Conservation (phyloP, 768 basidiomycete genomes). For the Coprinopsis sp. region DNA sequence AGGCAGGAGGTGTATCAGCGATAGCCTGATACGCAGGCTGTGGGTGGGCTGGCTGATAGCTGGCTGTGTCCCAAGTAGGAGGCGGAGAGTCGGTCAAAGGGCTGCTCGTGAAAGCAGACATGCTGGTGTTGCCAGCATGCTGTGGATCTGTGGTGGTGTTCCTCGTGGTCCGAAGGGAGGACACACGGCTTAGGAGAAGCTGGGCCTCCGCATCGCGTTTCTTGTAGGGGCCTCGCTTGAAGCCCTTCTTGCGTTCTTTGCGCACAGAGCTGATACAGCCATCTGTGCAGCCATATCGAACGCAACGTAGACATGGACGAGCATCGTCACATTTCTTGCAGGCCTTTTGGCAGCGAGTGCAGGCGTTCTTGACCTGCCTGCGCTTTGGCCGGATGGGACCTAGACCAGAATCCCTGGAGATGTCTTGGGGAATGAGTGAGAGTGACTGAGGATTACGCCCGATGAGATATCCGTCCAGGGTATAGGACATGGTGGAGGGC, state of each 20-base stretch:
- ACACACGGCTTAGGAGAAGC: too few relatives aligned
- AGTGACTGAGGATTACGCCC: too few relatives aligned
- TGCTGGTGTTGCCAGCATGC: conserved; percentile 35
- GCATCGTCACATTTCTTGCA: conserved; percentile 93
- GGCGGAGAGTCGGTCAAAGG: background rate
- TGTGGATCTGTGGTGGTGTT: conserved; percentile 46
- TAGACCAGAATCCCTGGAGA: conserved; percentile 33
- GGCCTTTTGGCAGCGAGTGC: conserved; percentile 86
- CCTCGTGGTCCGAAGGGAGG: conserved; percentile 47
- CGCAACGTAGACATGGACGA: conserved; percentile 87
- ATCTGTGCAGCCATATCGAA: conserved; percentile 84
- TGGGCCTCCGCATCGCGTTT: conserved; percentile 92
- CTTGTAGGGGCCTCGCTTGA: conserved; percentile 89
- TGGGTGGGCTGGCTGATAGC: conserved; percentile 17
- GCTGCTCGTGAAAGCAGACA: conserved; percentile 20
- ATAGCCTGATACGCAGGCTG: background rate
- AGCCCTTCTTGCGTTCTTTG: conserved; percentile 87
- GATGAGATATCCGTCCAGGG: too few relatives aligned
- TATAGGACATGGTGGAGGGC: conserved; percentile 14
- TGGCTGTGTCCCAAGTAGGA: conserved; percentile 30
- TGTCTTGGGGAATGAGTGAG: conserved; percentile 49
- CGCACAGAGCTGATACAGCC: conserved; percentile 87
- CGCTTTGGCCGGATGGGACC: conserved; percentile 68
- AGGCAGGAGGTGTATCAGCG: background rate
- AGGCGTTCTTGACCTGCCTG: conserved; percentile 87